Percentiles rank a stretch among this genome's conserved stretches.
Evolutionary conservation across 805 yeast genomes (phyloP).

Genomic region (Metschnikowia lunata): DNA sequence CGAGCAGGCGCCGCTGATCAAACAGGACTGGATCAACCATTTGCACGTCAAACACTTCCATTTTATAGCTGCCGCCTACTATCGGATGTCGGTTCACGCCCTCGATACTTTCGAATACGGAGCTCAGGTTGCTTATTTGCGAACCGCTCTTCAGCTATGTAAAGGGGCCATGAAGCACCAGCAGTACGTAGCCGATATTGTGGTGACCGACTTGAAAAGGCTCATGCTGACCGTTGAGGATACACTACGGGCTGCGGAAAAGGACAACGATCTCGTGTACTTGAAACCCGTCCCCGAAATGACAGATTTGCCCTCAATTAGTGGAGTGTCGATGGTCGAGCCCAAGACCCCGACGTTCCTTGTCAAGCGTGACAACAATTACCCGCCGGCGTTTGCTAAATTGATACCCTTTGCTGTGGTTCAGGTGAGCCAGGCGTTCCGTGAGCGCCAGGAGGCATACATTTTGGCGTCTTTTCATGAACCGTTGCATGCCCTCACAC

Average conservation of each 20-base stretch:
- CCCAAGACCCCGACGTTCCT: conserved; percentile 29
- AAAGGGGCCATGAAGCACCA: conserved; percentile 34
- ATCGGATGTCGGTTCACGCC: conserved; percentile 52
- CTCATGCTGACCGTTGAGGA: conserved; percentile 43
- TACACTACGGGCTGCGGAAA: conserved; percentile 52
- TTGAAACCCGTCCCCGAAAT: conserved; percentile 56
- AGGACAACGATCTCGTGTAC: conserved; percentile 80
- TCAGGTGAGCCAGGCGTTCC: conserved; percentile 62
- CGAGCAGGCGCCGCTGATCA: conserved; percentile 43
- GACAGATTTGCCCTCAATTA: conserved; percentile 37
- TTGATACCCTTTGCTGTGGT: conserved; percentile 59
- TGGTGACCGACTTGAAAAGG: conserved; percentile 50
- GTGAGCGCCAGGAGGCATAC: conserved; percentile 58
- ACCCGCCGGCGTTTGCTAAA: conserved; percentile 2
- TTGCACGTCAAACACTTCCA: conserved; percentile 56
- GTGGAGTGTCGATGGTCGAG: conserved; percentile 55
- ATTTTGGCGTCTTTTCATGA: conserved; percentile 39
- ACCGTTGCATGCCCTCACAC: conserved; percentile 48
- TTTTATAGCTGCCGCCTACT: conserved; percentile 68
- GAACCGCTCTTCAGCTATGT: conserved; percentile 38
- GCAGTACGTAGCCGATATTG: conserved; percentile 39
- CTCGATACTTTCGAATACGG: conserved; percentile 57
- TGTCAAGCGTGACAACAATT: conserved; percentile 17
- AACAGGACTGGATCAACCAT: conserved; percentile 63
- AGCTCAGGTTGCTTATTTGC: conserved; percentile 59